Conservation (phyloP, 164 flowering plant genomes). For the Liriodendron chinense region DNA sequence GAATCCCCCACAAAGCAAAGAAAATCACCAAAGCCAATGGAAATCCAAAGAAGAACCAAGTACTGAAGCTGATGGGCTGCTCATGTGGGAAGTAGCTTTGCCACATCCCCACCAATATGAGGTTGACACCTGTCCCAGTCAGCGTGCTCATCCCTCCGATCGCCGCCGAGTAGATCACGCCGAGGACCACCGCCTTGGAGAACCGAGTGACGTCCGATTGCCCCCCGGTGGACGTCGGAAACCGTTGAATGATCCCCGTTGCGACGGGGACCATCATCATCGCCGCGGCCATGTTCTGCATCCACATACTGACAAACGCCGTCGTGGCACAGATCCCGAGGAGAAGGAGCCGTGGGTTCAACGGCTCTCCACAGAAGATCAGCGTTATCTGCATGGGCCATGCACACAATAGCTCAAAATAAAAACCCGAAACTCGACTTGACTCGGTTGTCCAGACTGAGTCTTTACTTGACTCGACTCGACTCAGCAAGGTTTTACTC, state of each 20-base stretch:
- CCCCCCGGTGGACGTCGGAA: slow-evolving; percentile 35
- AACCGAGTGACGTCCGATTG: slow-evolving; percentile 34
- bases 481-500: too few relatives aligned
- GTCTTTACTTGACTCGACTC: too few relatives aligned
- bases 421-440: too few relatives aligned
- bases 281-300: slow-evolving; percentile 91
- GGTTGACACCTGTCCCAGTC: slow-evolving; percentile 93
- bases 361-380: slow-evolving; percentile 80
- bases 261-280: slow-evolving; percentile 98
- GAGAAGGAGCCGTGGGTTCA: slow-evolving; percentile 72
- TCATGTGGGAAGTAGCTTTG: slow-evolving; percentile 74
- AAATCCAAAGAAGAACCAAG: slow-evolving; percentile 77
- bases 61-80: slow-evolving; percentile 61
- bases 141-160: slow-evolving; percentile 89
- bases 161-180: slow-evolving; percentile 67
- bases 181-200: slow-evolving; percentile 73
- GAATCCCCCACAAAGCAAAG: slow-evolving; percentile 61
- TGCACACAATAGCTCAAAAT: too few relatives aligned
- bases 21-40: slow-evolving; percentile 73
- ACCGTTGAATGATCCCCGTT: slow-evolving; percentile 73
- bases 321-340: slow-evolving; percentile 86
- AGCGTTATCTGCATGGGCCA: slow-evolving; percentile 49
- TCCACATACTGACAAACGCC: slow-evolving; percentile 95
- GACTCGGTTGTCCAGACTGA: too few relatives aligned
- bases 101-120: slow-evolving; percentile 95